Percentiles rank a stretch among this genome's conserved stretches.
Conservation (phyloP, 2,329 filamentous ascomycete species). For the Aspergillus aculeatinus region DNA sequence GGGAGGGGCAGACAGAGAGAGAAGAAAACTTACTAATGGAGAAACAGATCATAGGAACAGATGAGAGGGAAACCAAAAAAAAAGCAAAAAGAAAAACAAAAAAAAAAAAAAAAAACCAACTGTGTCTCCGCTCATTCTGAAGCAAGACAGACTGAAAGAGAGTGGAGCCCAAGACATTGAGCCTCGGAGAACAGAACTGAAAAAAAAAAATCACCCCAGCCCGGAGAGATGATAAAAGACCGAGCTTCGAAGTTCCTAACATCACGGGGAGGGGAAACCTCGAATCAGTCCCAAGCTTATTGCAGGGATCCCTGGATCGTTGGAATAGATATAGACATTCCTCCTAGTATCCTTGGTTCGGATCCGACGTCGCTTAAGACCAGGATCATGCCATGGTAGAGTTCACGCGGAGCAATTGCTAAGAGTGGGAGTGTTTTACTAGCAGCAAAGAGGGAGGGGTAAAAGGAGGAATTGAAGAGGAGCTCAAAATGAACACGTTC, state of each 20-base stretch:
- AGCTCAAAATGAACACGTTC: not conserved
- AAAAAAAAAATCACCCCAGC: not conserved
- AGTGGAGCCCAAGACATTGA: not conserved
- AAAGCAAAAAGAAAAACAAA: not conserved
- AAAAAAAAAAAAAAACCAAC: not conserved
- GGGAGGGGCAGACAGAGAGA: no score
- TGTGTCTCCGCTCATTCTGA: not conserved
- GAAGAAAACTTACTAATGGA: no score
- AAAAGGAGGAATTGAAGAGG: not conserved
- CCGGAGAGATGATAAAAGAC: not conserved
- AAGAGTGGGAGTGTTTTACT: not conserved
- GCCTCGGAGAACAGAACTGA: not conserved
- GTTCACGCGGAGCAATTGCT: not conserved
- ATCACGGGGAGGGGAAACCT: not conserved
- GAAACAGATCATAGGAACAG: no score
- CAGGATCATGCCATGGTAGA: not conserved
- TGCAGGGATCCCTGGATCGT: slow-evolving; percentile 2
- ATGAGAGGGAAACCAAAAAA: no score
- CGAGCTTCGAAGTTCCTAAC: not conserved
- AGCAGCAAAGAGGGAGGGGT: slow-evolving; percentile 3
- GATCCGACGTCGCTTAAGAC: not conserved
- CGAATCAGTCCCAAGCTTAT: not conserved
- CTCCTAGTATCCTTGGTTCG: not conserved
- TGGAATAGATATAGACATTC: not conserved
- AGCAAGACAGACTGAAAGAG: not conserved